Evolutionary conservation across 176 grass and related monocot genomes (phyloP).

Genomic region (Lolium perenne): DNA sequence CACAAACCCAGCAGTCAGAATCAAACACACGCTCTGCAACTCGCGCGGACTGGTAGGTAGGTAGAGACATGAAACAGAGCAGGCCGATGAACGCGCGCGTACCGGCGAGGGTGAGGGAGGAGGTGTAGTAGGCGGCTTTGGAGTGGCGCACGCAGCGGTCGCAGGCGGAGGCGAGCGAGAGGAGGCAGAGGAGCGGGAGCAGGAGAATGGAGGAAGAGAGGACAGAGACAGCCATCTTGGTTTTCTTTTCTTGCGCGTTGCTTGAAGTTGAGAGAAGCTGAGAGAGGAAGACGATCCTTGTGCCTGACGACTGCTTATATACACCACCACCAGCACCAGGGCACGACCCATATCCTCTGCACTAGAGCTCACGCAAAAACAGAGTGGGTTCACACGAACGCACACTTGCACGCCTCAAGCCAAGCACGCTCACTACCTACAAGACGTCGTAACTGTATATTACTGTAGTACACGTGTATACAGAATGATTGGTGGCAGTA

Average conservation of each 20-base stretch:
- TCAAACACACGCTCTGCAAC: no score
- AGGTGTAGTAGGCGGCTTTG: conserved; percentile 62
- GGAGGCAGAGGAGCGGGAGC: conserved; percentile 9
- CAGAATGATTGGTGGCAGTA: neutral
- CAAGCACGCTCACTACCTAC: no score
- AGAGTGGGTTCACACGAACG: neutral
- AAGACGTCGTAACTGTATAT: no score
- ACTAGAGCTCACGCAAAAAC: neutral
- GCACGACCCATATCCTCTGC: neutral
- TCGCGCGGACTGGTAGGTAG: neutral
- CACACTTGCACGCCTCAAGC: neutral
- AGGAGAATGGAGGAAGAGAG: neutral
- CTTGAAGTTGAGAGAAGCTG: neutral
- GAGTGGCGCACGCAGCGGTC: conserved; percentile 78
- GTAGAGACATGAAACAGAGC: neutral
- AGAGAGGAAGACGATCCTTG: conserved; percentile 22
- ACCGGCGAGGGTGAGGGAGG: conserved; percentile 63
- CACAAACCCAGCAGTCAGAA: no score
- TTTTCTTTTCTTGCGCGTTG: neutral
- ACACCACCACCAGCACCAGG: neutral
- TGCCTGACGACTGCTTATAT: conserved; percentile 53
- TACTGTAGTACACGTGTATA: neutral
- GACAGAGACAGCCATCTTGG: conserved; percentile 47
- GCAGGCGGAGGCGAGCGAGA: conserved; percentile 55
- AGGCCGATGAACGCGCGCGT: neutral